Conservation (phyloP, 1,284 basidiomycete species). For the Phaffia rhodozyma region DNA sequence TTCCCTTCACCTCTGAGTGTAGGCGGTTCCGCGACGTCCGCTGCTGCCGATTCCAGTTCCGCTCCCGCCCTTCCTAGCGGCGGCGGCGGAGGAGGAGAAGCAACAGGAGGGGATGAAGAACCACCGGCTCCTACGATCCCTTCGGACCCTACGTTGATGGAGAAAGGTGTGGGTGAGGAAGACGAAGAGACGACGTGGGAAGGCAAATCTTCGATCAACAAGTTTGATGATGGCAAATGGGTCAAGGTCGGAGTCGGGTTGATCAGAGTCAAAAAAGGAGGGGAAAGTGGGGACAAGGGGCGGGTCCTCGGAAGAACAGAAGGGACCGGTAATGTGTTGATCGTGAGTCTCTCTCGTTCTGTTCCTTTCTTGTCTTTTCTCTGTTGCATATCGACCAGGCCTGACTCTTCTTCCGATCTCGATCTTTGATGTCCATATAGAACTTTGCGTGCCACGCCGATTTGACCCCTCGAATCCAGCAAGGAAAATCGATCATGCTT, state of each 20-base stretch:
- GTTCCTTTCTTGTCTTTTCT: background rate
- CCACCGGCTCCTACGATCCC: conserved; percentile 18
- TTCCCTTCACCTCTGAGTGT: no score
- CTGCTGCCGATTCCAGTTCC: background rate
- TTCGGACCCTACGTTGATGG: conserved; percentile 15
- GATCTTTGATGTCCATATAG: background rate
- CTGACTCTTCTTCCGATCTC: no score
- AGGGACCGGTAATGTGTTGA: conserved; percentile 12
- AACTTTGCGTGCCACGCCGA: conserved; percentile 14
- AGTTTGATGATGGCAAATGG: conserved; percentile 8
- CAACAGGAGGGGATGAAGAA: background rate
- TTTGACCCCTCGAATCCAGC: conserved; percentile 8
- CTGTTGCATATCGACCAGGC: background rate
- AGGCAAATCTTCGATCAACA: background rate
- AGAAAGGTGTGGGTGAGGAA: conserved; percentile 15
- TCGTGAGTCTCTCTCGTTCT: conserved; percentile 3
- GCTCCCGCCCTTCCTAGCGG: background rate
- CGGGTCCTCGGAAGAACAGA: conserved; percentile 11
- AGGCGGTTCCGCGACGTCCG: background rate
- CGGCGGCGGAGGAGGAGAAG: background rate
- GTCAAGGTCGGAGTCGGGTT: conserved; percentile 12
- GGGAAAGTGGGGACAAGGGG: conserved; percentile 4
- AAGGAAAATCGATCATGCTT: conserved; percentile 7
- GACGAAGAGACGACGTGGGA: conserved; percentile 14
- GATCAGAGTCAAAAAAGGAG: conserved; percentile 12